Evolutionary conservation across 441 rosid species (phyloP), one percentile per base, ranked within the genome.

Genomic region (Viola pubescens): DNA sequence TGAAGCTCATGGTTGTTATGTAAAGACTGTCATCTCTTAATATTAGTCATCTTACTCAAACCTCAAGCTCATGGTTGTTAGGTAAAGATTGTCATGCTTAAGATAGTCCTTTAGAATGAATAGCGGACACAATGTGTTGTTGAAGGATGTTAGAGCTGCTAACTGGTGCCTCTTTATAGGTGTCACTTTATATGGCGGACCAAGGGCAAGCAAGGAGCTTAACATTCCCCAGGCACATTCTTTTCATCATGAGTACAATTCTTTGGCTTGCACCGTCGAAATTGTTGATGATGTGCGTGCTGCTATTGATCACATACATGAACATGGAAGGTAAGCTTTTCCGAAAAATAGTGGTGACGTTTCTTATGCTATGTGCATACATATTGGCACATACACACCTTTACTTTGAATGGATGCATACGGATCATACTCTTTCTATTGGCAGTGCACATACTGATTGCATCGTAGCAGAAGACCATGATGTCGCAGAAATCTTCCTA

Each of bases 361-460:
- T n/a, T 47, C 54, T 44, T 41, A 61, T 13, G 10, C 14, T 58
- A 2, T 12, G 2, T 19, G 8, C 12, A 26, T 41, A 16, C 37
- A 44, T 6, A n/a, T 7, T 8, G 8, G 38, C 11, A 56, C 14
- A 54, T 19, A 2, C 12, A 38, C 6, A 48, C 8, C 14, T 19
- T 11, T 52, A 37, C 50, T 44, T 56, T 6, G 37, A 26, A 26
- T 26, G 13, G 37, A 3, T 14, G 54, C 26, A 63, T 37, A 56
- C 13, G 61, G 45, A 52, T 46, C n/a, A 37, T 37, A 53, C 53
- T 34, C 57, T 61, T 67, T 46, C 41, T 69, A 4, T 65, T 53
- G 54, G 72, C 90, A 94, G 99, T 73, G 91, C 87, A 4, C 99
- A 94, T 65, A 94, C 99, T 41, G 99, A 94, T 64, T 90, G 97